These are phyloP conservation scores for Lachnellula willkommii DNA, from an alignment of 2,329 filamentous ascomycete species.

Conservation along the genomic window DNA sequence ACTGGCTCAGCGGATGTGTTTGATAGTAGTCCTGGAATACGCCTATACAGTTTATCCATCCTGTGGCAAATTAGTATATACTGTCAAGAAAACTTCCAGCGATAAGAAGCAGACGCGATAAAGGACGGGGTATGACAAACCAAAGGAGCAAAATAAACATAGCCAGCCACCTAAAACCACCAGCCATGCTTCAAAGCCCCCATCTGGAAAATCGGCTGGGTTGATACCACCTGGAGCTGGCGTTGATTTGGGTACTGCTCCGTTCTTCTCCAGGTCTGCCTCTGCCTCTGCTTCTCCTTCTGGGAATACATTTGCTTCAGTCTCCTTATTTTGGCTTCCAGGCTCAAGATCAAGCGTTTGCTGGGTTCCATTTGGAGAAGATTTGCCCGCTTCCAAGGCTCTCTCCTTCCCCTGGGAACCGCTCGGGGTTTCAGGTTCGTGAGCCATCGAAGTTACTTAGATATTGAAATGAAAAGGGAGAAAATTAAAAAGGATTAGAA, in stretches of 20 bases:
- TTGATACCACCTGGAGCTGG: constrained; percentile 27
- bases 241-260: constrained; percentile 13
- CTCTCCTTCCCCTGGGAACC: background rate
- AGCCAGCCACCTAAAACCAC: constrained; percentile 46
- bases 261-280: constrained; percentile 66
- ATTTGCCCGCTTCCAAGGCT: background rate
- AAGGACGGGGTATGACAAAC: background rate
- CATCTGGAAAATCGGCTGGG: constrained; percentile 54
- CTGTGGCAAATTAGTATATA: background rate
- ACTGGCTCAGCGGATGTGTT: constrained; percentile 40
- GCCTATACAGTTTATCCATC: constrained; percentile 47
- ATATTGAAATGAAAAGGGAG: too few species aligned
- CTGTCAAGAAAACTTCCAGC: background rate
- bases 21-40: constrained; percentile 57
- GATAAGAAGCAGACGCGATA: too few species aligned
- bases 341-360: background rate
- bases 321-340: constrained; percentile 31
- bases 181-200: constrained; percentile 51
- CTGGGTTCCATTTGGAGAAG: background rate
- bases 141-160: constrained; percentile 45
- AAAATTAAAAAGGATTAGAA: too few species aligned
- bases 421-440: background rate
- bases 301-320: constrained; percentile 58
- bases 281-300: constrained; percentile 89
- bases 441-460: background rate